Evolutionary conservation across 2,329 filamentous ascomycete genomes (phyloP).

Genomic region (Ophiostoma pallidulum): DNA sequence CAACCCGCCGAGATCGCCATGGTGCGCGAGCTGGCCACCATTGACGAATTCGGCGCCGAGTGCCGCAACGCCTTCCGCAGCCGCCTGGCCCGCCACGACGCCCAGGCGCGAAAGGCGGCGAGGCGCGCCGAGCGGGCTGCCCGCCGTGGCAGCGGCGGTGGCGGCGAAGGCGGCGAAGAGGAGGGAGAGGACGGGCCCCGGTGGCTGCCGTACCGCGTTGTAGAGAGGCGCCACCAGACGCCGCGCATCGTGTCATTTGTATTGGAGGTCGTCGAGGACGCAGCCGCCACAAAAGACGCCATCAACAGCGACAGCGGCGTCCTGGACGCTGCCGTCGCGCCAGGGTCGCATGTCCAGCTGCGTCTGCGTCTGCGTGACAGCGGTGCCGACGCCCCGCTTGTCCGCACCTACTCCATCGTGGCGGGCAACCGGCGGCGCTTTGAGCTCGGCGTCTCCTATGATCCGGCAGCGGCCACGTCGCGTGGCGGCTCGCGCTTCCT

Average conservation of each 20-base stretch:
- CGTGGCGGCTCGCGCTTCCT: slow-evolving; percentile 54
- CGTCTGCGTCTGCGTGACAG: slow-evolving; percentile 44
- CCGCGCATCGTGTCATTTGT: slow-evolving; percentile 40
- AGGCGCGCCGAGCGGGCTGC: slow-evolving; percentile 15
- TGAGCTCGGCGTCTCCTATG: slow-evolving; percentile 47
- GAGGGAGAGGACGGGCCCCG: slow-evolving; percentile 20
- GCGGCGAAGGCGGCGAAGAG: neutral
- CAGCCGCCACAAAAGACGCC: slow-evolving; percentile 23
- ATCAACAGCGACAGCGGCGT: neutral
- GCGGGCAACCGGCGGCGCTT: slow-evolving; percentile 40
- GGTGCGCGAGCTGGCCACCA: slow-evolving; percentile 41
- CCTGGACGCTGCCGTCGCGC: slow-evolving; percentile 18
- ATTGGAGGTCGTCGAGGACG: slow-evolving; percentile 38
- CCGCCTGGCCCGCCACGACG: slow-evolving; percentile 38
- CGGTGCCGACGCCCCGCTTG: slow-evolving; percentile 29
- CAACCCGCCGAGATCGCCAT: slow-evolving; percentile 41
- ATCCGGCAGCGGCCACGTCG: slow-evolving; percentile 23
- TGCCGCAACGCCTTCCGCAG: slow-evolving; percentile 37
- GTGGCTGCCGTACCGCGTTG: slow-evolving; percentile 40
- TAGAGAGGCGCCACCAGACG: slow-evolving; percentile 43
- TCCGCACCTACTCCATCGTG: slow-evolving; percentile 53
- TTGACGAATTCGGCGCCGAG: slow-evolving; percentile 42
- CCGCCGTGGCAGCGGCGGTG: too few relatives aligned
- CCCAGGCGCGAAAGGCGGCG: slow-evolving; percentile 19
- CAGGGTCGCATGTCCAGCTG: slow-evolving; percentile 47